Evolutionary conservation across 306 rosid species (phyloP).

Genomic region (Quillaja saponaria): DNA sequence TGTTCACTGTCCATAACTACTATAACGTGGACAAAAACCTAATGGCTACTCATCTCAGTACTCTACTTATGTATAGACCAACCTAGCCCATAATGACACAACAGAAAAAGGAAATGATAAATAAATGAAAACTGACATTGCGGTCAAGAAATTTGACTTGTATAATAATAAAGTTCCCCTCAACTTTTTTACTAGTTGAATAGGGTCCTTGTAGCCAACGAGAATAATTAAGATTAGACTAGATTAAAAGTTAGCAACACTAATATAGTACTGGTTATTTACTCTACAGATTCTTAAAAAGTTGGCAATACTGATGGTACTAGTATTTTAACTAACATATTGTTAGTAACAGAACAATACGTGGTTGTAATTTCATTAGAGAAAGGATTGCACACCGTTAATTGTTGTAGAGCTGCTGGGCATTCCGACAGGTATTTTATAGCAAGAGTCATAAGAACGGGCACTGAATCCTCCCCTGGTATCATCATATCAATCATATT

Average conservation of each 20-base stretch:
- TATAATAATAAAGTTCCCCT: constrained; percentile 24
- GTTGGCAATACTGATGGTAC: constrained; percentile 8
- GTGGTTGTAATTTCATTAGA: neutral
- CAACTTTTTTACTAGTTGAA: constrained; percentile 27
- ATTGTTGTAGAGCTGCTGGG: constrained; percentile 75
- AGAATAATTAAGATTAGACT: constrained; percentile 15
- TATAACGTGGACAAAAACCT: constrained; percentile 23
- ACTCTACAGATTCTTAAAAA: no score
- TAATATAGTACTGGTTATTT: no score
- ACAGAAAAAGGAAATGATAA: constrained; percentile 31
- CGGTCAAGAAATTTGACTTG: constrained; percentile 34
- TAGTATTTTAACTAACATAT: neutral
- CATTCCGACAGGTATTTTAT: constrained; percentile 80
- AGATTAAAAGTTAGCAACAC: neutral
- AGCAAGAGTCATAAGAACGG: constrained; percentile 86
- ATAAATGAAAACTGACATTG: constrained; percentile 27
- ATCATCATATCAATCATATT: constrained; percentile 98
- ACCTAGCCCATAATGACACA: constrained; percentile 16
- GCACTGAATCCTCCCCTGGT: constrained; percentile 98
- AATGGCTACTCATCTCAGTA: constrained; percentile 4
- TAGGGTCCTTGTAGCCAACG: constrained; percentile 9
- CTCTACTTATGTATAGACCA: constrained; percentile 12
- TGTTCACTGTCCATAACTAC: neutral
- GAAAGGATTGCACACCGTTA: constrained; percentile 51
- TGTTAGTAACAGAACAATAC: neutral